A percentile compares a stretch with the other conserved stretches of the same genome.
These are phyloP conservation scores for Coccomyxa subellipsoidea DNA, from an alignment of 163 green algal genomes.

Conservation along the genomic window DNA sequence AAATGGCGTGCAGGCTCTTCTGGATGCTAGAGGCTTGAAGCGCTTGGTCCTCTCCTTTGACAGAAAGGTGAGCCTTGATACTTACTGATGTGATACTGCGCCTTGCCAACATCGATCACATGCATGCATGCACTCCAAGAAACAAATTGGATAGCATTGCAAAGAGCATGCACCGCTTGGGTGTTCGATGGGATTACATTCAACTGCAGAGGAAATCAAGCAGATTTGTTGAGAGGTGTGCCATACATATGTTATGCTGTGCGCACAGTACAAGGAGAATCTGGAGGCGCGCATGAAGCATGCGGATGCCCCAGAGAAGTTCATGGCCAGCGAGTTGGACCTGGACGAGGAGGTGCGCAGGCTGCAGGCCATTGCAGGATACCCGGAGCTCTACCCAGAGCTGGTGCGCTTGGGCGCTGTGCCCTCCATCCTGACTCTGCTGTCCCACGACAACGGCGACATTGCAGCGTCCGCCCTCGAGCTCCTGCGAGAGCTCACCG, in stretches of 20 bases:
- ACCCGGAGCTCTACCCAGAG: constrained; percentile 57
- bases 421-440: constrained; percentile 53
- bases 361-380: constrained; percentile 45
- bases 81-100: too few species aligned
- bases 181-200: too few species aligned
- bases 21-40: constrained; percentile 71
- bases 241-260: background rate
- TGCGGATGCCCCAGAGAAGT: constrained; percentile 77
- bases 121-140: too few species aligned
- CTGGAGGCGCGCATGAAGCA: constrained; percentile 86
- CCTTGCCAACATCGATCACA: too few species aligned
- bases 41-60: constrained; percentile 74
- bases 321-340: constrained; percentile 94
- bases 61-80: constrained; percentile 49
- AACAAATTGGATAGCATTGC: too few species aligned
- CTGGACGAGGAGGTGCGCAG: constrained; percentile 77
- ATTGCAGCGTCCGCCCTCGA: constrained; percentile 79
- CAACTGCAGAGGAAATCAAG: background rate
- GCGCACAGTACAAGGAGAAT: constrained; percentile 79
- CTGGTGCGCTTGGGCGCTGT: constrained; percentile 34
- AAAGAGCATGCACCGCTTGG: too few species aligned
- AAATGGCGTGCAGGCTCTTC: constrained; percentile 14
- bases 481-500: constrained; percentile 87
- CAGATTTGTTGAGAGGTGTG: background rate
- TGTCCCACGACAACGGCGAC: constrained; percentile 94